Base-by-base conservation (phyloP, 163 green algal species). In the Chlorella variabilis region DNA sequence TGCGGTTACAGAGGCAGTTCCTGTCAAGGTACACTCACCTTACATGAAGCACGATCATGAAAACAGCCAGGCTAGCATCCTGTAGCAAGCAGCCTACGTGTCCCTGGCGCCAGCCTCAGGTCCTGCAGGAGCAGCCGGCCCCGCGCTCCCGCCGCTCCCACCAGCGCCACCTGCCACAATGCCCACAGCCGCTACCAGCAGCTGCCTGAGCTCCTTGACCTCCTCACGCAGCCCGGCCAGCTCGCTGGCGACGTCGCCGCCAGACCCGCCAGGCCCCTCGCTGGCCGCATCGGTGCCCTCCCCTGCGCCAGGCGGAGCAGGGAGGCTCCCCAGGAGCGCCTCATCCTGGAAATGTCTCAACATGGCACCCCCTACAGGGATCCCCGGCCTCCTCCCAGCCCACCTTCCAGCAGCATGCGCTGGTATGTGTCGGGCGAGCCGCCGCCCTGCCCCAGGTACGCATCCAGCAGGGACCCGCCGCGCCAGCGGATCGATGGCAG, bases 391-490 rank as follows among this genome's bases (percentile, higher is more conserved):
- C n/a, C n/a, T n/a, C n/a, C n/a, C n/a, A n/a, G n/a, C 54, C 25
- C 20, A 62, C 54, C 54, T 62, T 15, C 54, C 54, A 62, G 54
- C 18, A 62, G 54, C 54, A 62, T 9, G 54, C 54, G 54, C 20
- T 62, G 54, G 54, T 62, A n/a, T 62, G 54, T 62, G 20, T 62
- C 23, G 54, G 7, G 54, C 15, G 15, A 31, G 18, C 54, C 18
- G 20, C 54, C 54, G 15, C 54, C 54, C 54, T n/a, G 54, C 54
- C 70, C 70, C 33, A 66, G 49, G 33, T 77, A 66, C 13, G 49
- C 70, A 36, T 77, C 70, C 48, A 77, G 23, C 31, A 77, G 48
- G 0, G 70, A 77, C n/a, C n/a, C n/a, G 8, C 70, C 70, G 13
- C 41, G 48, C 70, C 70, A 77, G 48, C 38, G 48, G 18, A 77